Base-by-base conservation (phyloP, 345 rosid species). In the Eutrema japonicum region DNA sequence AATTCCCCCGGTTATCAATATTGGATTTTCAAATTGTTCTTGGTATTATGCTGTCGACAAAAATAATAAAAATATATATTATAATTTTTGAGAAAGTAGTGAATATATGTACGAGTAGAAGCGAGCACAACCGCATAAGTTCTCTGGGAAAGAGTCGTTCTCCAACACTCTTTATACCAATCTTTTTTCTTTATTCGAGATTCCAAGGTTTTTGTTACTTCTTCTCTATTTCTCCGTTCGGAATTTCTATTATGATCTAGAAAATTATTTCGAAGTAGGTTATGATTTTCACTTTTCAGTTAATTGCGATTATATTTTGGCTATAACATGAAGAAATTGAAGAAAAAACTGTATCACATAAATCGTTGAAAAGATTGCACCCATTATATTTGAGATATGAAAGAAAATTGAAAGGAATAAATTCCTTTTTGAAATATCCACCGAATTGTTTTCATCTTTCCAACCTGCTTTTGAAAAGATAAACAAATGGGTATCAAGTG, bases 391-490 rank as follows among this genome's bases (percentile, higher is more conserved):
- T 16, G 52, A 41, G 12, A 68, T 42, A 10, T 2, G 1, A 35
- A 55, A 33, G 41, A 33, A 33, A 35, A 33, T n/a, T 30, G 62
- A 55, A 54, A 53, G 50, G 42, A 55, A 55, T 57, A 33, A 22
- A n/a, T 46, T 46, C 64, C 64, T 56, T 32, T 29, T 35, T 30
- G 30, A 70, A 70, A 10, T 57, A 29, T 26, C 36, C 13, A 50
- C 35, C 36, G 5, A 37, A 7, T 50, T 22, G 13, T 66, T 56
- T 56, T 12, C 30, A 68, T 52, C 42, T 54, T 68, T 11, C 10
- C 12, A 42, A 55, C 32, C 10, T 45, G 13, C 73, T 68, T 68
- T 68, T 55, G 33, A 55, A 68, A 63, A 63, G 38, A 55, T 18
- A 54, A 10, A 32, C 11, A 32, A 32, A 68, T 43, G 53, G 43